Evolutionary conservation across 208 protist genomes (phyloP), one percentile per base, ranked within the genome.

Genomic region (Acanthamoeba polyphaga): DNA sequence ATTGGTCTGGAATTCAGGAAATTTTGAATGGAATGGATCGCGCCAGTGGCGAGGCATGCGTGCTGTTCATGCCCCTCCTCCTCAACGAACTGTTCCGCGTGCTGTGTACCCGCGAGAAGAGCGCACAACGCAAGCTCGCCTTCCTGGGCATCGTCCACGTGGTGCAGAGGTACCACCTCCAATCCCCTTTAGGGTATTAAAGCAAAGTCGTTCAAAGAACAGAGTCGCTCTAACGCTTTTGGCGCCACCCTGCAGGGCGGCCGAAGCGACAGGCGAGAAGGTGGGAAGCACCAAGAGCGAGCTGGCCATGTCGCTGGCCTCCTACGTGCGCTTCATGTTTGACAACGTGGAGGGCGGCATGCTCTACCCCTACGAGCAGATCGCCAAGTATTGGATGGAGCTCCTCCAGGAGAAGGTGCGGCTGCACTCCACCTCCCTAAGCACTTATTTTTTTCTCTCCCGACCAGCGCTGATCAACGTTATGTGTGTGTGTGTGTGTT

Each of bases 81-180:
- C 49, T 88, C 78, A 88, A 88, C 78, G 49, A 88, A 58, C 78
- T 88, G 43, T 88, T 88, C 78, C 51, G 78, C 19, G n/a, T 88
- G 22, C 10, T 88, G 49, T 49, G 43, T 27, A 88, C 78, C n/a
- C 78, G 34, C 51, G 78, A 88, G 13, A 88, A 88, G 24, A 43
- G 29, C 34, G 43, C 24, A 0, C 78, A 60, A 19, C 38, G 78
- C 49, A 88, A 88, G 34, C 29, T 49, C n/a, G 78, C 78, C n/a
- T 62, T 88, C 13, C 43, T 62, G 13, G 49, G 43, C 78, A 88
- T 88, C 78, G 34, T 88, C 78, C 78, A 58, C 34, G 43, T 88
- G 7, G 51, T 88, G 51, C 38, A 58, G 19, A 80, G 72, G 72
- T 80, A 80, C 8, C 68, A 0, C 24, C 24, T 13, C 53, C 15